Conservation (phyloP, 139 green algal genomes). For the Pleodorina starrii region DNA sequence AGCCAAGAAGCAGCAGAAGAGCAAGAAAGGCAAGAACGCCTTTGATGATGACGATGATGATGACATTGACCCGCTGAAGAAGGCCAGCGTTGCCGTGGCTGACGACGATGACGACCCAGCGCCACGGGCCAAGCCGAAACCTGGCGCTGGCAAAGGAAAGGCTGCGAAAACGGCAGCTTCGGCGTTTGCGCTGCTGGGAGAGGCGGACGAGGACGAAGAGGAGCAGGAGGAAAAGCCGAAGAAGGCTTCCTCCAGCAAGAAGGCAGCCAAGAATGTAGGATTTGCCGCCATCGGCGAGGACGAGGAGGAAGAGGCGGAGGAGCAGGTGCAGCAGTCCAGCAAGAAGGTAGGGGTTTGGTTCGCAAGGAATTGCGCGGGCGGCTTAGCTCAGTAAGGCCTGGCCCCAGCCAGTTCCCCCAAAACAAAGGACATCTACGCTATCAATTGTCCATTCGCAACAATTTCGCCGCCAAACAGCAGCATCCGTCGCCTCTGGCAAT, state of each 20-base stretch:
- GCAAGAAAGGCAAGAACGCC: slow-evolving; percentile 74
- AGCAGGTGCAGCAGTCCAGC: slow-evolving; percentile 47
- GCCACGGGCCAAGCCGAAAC: slow-evolving; percentile 60
- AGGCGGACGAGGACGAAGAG: slow-evolving; percentile 60
- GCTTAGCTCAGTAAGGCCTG: too few relatives aligned
- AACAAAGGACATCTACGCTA: too few relatives aligned
- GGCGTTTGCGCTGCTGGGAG: slow-evolving; percentile 72
- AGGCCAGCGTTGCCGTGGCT: background rate
- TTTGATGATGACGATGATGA: slow-evolving; percentile 70
- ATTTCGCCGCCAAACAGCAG: too few relatives aligned
- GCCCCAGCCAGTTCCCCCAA: too few relatives aligned
- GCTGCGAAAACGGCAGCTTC: slow-evolving; percentile 33
- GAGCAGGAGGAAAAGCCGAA: slow-evolving; percentile 39
- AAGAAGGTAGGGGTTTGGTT: slow-evolving; percentile 36
- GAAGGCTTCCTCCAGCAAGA: slow-evolving; percentile 21
- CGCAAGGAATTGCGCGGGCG: slow-evolving; percentile 19
- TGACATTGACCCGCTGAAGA: slow-evolving; percentile 58
- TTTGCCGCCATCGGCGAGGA: slow-evolving; percentile 61
- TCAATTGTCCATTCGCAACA: too few relatives aligned
- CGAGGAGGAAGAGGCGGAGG: slow-evolving; percentile 53
- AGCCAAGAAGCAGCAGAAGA: slow-evolving; percentile 77
- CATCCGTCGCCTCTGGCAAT: too few relatives aligned
- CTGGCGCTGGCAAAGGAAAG: slow-evolving; percentile 63
- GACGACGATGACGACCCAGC: slow-evolving; percentile 63
- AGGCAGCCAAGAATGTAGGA: slow-evolving; percentile 20